A percentile compares a stretch with the other conserved stretches of the same genome.
These are phyloP conservation scores for Cubamyces lactineus DNA, from an alignment of 768 basidiomycete species.

Conservation along the genomic window DNA sequence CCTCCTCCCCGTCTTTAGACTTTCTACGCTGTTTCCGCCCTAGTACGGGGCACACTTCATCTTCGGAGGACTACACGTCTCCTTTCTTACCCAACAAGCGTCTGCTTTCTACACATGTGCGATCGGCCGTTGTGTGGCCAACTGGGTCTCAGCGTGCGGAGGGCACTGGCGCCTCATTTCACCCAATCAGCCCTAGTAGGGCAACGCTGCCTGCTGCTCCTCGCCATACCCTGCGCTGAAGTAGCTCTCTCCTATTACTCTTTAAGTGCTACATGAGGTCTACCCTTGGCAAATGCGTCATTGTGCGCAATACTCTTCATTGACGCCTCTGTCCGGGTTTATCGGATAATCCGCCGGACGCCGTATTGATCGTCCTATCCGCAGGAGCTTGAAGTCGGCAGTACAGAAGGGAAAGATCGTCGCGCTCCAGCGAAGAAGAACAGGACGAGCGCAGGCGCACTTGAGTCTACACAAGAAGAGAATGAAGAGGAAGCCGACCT, in stretches of 20 bases:
- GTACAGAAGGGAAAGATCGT: slow-evolving; percentile 51
- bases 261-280: too few relatives aligned
- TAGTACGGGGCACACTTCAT: not conserved
- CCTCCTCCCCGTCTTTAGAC: slow-evolving; percentile 18
- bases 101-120: too few relatives aligned
- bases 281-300: not conserved
- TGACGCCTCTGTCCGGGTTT: not conserved
- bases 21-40: slow-evolving; percentile 2
- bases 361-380: slow-evolving; percentile 21
- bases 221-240: too few relatives aligned
- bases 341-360: slow-evolving; percentile 16
- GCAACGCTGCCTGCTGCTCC: too few relatives aligned
- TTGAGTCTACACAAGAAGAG: slow-evolving; percentile 54
- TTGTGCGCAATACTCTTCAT: not conserved
- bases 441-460: slow-evolving; percentile 44
- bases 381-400: slow-evolving; percentile 33
- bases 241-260: too few relatives aligned
- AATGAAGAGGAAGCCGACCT: slow-evolving; percentile 52
- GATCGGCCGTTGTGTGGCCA: too few relatives aligned
- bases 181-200: too few relatives aligned
- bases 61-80: not conserved
- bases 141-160: too few relatives aligned
- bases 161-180: too few relatives aligned
- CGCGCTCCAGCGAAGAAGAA: slow-evolving; percentile 80
- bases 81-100: not conserved